phyloP scores from a whole-genome alignment of 2,329 filamentous ascomycete species.

The Parafenestella ontariensis region DNA sequence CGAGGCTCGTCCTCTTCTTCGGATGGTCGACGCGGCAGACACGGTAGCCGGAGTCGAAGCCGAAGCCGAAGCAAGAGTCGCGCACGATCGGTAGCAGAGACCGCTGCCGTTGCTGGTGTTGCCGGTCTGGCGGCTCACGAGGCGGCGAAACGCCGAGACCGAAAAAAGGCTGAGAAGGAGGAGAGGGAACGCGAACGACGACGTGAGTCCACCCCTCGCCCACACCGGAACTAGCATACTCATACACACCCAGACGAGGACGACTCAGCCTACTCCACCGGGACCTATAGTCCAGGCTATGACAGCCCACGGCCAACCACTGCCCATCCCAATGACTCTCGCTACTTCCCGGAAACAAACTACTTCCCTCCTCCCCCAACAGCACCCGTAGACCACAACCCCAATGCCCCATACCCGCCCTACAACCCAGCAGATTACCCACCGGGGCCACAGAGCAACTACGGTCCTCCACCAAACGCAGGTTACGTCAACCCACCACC shows the following conservation, averaged over 20 bases:
- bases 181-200: constrained; percentile 59
- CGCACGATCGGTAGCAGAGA: constrained; percentile 60
- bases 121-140: constrained; percentile 65
- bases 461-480: constrained; percentile 32
- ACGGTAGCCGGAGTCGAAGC: constrained; percentile 40
- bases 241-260: constrained; percentile 39
- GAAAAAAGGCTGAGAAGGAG: constrained; percentile 62
- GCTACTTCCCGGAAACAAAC: constrained; percentile 55
- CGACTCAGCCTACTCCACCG: constrained; percentile 44
- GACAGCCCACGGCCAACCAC: constrained; percentile 43
- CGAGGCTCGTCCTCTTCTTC: constrained; percentile 53
- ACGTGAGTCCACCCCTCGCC: constrained; percentile 51
- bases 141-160: constrained; percentile 62
- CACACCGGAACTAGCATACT: constrained; percentile 23
- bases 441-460: constrained; percentile 31
- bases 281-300: constrained; percentile 35
- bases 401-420: constrained; percentile 37
- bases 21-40: constrained; percentile 46
- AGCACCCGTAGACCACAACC: constrained; percentile 37
- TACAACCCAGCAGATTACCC: constrained; percentile 56
- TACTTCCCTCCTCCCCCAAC: constrained; percentile 59
- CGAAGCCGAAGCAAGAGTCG: constrained; percentile 56
- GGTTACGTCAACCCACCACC: constrained; percentile 41
- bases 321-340: constrained; percentile 38
- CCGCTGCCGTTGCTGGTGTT: constrained; percentile 64